These are phyloP conservation scores for Naganishia albida DNA, from an alignment of 1,284 basidiomycete species.

Conservation along the genomic window DNA sequence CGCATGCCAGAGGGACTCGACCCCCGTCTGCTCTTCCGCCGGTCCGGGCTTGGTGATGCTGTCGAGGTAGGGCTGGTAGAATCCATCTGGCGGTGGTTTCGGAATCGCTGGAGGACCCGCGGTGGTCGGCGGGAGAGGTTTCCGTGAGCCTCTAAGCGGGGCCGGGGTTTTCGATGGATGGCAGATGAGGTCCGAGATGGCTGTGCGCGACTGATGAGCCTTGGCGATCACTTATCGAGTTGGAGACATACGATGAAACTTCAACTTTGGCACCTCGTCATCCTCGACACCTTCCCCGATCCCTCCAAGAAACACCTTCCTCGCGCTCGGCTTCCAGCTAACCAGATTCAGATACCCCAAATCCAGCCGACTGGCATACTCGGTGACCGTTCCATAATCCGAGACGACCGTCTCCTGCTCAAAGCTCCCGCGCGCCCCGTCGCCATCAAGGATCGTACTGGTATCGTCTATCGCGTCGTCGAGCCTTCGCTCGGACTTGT, in stretches of 20 bases:
- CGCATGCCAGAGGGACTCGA: constrained; percentile 21
- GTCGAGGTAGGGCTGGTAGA: constrained; percentile 31
- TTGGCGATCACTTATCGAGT: background rate
- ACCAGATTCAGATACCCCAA: constrained; percentile 47
- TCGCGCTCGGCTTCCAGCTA: constrained; percentile 47
- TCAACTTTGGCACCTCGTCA: background rate
- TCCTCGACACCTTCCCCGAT: background rate
- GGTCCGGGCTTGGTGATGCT: constrained; percentile 5
- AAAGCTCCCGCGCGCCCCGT: background rate
- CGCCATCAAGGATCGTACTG: constrained; percentile 20
- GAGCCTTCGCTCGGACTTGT: background rate
- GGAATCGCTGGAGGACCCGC: constrained; percentile 66
- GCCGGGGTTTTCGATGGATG: constrained; percentile 80
- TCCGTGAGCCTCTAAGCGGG: constrained; percentile 76
- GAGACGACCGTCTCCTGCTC: constrained; percentile 3
- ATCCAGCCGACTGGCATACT: constrained; percentile 35
- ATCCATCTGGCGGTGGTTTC: constrained; percentile 55
- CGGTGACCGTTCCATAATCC: constrained; percentile 5
- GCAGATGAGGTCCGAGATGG: constrained; percentile 75
- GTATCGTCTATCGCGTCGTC: constrained; percentile 16
- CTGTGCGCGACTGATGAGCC: constrained; percentile 43
- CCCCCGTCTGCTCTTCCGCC: background rate
- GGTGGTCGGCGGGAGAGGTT: constrained; percentile 67
- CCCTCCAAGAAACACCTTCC: constrained; percentile 1
- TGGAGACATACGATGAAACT: constrained; percentile 7